Conservation (phyloP, 2,329 filamentous ascomycete genomes). For the Hypoxylon sp. region DNA sequence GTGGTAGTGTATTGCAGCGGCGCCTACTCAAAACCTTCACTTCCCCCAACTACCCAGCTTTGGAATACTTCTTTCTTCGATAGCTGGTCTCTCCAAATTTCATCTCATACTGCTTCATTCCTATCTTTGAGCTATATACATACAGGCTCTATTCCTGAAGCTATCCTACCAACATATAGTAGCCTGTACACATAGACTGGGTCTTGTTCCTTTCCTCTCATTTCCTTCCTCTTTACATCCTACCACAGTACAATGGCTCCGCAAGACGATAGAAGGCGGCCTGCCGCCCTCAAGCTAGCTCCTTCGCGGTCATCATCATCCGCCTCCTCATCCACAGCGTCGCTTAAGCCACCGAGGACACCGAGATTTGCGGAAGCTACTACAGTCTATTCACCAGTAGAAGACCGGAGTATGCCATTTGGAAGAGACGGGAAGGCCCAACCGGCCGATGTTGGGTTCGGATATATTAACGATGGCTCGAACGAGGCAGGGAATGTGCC, state of each 20-base stretch:
- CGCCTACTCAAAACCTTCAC: conserved; percentile 68
- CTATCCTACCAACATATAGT: conserved; percentile 48
- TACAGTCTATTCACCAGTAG: conserved; percentile 82
- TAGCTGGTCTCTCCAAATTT: conserved; percentile 70
- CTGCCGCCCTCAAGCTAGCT: conserved; percentile 68
- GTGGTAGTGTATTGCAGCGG: conserved; percentile 54
- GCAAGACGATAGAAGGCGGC: conserved; percentile 70
- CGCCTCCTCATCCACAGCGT: conserved; percentile 67
- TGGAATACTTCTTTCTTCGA: conserved; percentile 61
- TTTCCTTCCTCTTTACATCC: conserved; percentile 49
- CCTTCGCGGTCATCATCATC: conserved; percentile 66
- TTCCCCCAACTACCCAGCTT: conserved; percentile 59
- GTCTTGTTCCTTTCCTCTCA: conserved; percentile 56
- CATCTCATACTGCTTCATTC: conserved; percentile 58
- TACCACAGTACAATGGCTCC: conserved; percentile 53
- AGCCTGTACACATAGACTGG: conserved; percentile 56
- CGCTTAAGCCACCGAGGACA: conserved; percentile 78
- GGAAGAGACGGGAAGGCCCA: conserved; percentile 72
- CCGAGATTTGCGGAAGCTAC: conserved; percentile 88
- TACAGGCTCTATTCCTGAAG: conserved; percentile 51
- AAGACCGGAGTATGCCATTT: conserved; percentile 70
- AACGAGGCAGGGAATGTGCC: conserved; percentile 72
- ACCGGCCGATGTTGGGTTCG: conserved; percentile 91
- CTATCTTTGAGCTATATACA: conserved; percentile 52
- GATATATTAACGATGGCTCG: conserved; percentile 79